Evolutionary conservation across 169 alveolate genomes (phyloP), one percentile per base, ranked within the genome.

Genomic region (Plasmodium gonderi): DNA sequence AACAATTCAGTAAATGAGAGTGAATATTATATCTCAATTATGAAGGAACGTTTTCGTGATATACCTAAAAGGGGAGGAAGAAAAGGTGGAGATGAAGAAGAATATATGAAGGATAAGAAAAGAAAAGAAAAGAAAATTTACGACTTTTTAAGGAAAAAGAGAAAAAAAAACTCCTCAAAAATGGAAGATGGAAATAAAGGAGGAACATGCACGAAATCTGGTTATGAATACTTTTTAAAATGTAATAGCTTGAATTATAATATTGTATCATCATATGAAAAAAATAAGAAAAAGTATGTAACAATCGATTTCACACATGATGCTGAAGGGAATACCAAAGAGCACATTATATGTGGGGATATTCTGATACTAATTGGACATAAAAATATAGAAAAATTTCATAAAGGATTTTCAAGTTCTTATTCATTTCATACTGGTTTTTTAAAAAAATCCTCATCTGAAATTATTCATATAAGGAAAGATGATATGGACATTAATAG

Each of bases 341-440:
- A 95, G 11, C 83, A 93, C 23, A 90, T 94, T 9, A 75, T 95
- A 29, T 72, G 95, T 64, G 97, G 96, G 2, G 97, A 95, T 77
- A 74, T 95, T 17, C 72, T 91, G n/a, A 85, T 95, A 40, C 44
- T 95, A 31, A 92, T 95, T 26, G 96, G 94, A 29, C 92, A 90
- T 38, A 90, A 90, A 64, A 77, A 90, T 90, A 47, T 76, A 72
- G 91, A 94, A 47, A 94, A 94, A 80, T 74, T 44, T 54, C 76
- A 51, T 75, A 87, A 87, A 92, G 92, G 94, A 51, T 80, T 90
- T 92, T 67, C 83, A 69, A 49, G 96, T 85, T 54, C 96, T 7
- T 95, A 92, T 85, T 91, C 95, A 33, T 95, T 95, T 76, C 95
- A 95, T 79, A 94, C 97, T 6, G 96, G 96, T 11, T 94, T 95